Evolutionary conservation across 495 filamentous ascomycete genomes (phyloP), one percentile per base, ranked within the genome.

Genomic region (Penicillium nucicola): DNA sequence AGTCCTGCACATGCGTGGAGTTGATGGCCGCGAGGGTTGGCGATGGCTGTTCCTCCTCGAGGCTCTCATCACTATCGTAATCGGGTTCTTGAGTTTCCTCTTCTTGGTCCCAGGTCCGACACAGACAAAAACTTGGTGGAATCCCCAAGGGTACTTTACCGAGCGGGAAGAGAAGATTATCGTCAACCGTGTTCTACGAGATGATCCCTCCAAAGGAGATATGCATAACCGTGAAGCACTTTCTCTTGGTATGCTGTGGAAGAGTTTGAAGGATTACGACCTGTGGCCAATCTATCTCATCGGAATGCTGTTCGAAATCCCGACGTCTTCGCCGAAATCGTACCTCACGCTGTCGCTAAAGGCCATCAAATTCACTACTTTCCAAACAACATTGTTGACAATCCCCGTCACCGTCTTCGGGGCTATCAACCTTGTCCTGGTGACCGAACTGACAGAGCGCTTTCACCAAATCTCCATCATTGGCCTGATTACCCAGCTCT

Each of bases 111-210:
- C 74, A 0, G 68, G 69, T 13, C 66, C 72, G 5, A 70, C 65
- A 3, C 78, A 84, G 55, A 89, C 86, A 0, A 69, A 66, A 19
- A 83, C 75, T 34, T 80, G 76, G 74, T 82, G 83, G 58, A 74
- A 83, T 25, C 83, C 83, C 1, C 82, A 79, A 42, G 86, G 85
- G 0, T 88, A 81, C 77, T 89, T 87, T 53, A 77, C 68, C 1
- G 81, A 83, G 42, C 65, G 76, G 1, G 83, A 88, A 55, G 82
- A 85, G 56, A 75, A 66, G 8, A 88, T 89, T 56, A 81, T 89
- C 14, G 84, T 87, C 11, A 90, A 86, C 52, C 76, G 86, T 4
- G 75, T 89, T 11, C 65, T 89, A 9, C 75, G 84, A 10, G 86
- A 89, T 36, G 86, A 89, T 57, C 86, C 86, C 0, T 78, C 72